These are phyloP conservation scores for Saccharomycopsis vini DNA, from an alignment of 805 yeast genomes.

Conservation along the genomic window DNA sequence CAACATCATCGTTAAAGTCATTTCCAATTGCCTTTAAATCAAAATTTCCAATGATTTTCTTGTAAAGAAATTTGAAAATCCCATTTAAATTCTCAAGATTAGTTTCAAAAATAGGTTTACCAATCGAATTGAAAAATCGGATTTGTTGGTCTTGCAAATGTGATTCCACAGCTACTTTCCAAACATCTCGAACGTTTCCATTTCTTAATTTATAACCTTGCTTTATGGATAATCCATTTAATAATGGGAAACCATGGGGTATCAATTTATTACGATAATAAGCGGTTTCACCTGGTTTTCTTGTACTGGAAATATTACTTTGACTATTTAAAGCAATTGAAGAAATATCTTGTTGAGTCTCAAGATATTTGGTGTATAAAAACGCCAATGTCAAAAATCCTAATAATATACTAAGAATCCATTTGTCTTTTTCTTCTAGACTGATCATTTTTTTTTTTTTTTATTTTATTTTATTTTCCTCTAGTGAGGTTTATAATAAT, in stretches of 20 bases:
- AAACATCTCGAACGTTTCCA: conserved; percentile 53
- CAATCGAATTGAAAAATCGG: not conserved
- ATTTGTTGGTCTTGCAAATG: not conserved
- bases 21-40: not conserved
- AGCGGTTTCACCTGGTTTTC: conserved; percentile 51
- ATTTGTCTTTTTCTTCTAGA: too few species aligned
- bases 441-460: too few species aligned
- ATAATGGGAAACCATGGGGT: conserved; percentile 48
- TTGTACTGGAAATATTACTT: conserved; percentile 44
- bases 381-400: too few species aligned
- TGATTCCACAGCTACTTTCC: conserved; percentile 30
- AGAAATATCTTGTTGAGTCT: conserved; percentile 17
- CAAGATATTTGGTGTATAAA: conserved; percentile 16
- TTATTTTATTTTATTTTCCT: too few species aligned
- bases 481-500: too few species aligned
- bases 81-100: conserved; percentile 10
- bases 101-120: conserved; percentile 2
- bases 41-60: not conserved
- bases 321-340: conserved; percentile 30
- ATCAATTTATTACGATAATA: conserved; percentile 53
- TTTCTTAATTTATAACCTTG: conserved; percentile 45
- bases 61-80: not conserved
- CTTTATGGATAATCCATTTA: conserved; percentile 49
- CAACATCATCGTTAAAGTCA: not conserved
- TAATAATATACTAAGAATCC: too few species aligned